phyloP scores from a whole-genome alignment of 805 yeast species.

The Suhomyces sp. region DNA sequence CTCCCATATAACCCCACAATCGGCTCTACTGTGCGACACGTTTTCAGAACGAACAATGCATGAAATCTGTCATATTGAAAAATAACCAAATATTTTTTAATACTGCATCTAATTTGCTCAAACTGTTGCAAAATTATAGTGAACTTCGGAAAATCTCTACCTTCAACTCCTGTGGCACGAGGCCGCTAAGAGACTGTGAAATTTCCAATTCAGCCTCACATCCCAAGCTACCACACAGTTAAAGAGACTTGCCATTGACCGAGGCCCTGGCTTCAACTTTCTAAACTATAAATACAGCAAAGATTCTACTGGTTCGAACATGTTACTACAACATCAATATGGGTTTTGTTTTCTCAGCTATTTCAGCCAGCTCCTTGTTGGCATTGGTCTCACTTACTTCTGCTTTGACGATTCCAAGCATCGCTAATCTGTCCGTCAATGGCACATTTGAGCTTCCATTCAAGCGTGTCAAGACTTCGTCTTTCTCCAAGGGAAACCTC shows the following conservation, averaged over 20 bases:
- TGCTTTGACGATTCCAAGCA: background rate
- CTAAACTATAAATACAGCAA: background rate
- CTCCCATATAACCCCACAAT: background rate
- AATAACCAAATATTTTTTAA: too few relatives aligned
- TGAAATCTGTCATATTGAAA: background rate
- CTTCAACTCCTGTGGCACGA: background rate
- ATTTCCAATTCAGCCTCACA: too few relatives aligned
- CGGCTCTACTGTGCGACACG: background rate
- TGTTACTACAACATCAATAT: background rate
- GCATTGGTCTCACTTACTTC: background rate
- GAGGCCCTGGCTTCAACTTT: too few relatives aligned
- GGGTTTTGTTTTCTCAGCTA: background rate
- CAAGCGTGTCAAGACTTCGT: background rate
- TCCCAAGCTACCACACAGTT: too few relatives aligned
- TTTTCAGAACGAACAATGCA: background rate
- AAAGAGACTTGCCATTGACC: too few relatives aligned
- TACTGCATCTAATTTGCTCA: background rate
- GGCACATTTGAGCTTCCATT: background rate
- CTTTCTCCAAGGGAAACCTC: background rate
- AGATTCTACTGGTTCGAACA: background rate
- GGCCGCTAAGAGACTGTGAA: background rate
- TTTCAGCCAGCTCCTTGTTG: slow-evolving; percentile 1
- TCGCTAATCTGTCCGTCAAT: background rate
- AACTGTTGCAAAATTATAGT: too few relatives aligned
- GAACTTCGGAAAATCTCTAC: background rate